Base-by-base conservation (phyloP, 2,329 filamentous ascomycete genomes). In the Neopestalotiopsis sp. region DNA sequence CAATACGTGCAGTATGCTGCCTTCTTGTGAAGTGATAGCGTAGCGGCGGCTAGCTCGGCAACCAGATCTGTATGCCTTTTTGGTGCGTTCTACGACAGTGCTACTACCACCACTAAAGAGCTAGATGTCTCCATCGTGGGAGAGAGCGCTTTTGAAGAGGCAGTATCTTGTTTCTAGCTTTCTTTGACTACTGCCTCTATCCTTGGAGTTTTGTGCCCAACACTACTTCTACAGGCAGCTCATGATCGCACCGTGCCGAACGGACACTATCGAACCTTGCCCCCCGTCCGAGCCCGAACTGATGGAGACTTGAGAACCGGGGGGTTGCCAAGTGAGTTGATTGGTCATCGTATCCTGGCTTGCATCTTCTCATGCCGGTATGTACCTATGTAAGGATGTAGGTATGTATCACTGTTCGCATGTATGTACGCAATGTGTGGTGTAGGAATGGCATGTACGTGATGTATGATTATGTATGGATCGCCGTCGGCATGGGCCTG, bases 211-310 rank as follows among this genome's bases (percentile, higher is more conserved):
- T 40, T 30, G n/a, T 62, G 30, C 59, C 59, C 32, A 40, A 34
- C 59, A 20, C 59, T 34, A 38, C 5, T 38, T 56, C 10, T 30
- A 52, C 45, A 52, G 32, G 65, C 32, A 13, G 24, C 63, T 67
- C 71, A 63, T 71, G 73, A 73, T 69, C 71, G 71, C 69, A 75
- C 71, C 72, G 74, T 74, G 72, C 75, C 74, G 74, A 73, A 69
- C 71, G 71, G 74, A 64, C 70, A 69, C 73, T 74, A 72, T 71
- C 72, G 67, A 67, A 67, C 66, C 66, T 67, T 67, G 65, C 65
- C 13, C 45, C 14, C 45, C 32, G 56, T 60, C 20, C 38, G 30
- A 61, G 38, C 57, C 28, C 58, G 38, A 62, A 67, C 40, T 28
- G 66, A 28, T 61, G 57, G 66, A 63, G 57, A 56, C 40, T 28